Conservation (phyloP, 345 rosid genomes). For the Lagerstroemia speciosa region DNA sequence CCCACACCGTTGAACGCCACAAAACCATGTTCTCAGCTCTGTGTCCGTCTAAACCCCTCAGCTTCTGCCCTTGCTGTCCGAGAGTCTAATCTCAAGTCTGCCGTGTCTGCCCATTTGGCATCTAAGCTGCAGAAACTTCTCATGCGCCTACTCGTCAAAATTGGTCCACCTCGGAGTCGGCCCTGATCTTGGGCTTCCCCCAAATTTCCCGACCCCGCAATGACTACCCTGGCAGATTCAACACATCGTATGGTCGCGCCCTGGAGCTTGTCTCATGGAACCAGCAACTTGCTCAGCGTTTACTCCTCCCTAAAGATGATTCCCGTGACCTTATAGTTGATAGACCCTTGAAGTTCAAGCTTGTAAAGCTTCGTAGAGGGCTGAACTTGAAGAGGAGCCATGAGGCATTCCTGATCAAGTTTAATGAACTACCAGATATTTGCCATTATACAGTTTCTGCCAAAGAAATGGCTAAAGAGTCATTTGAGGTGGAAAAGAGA, state of each 20-base stretch:
- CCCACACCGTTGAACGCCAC: slow-evolving; percentile 72
- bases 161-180: slow-evolving; percentile 73
- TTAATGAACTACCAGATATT: slow-evolving; percentile 49
- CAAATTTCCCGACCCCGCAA: slow-evolving; percentile 80
- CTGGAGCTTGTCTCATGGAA: slow-evolving; percentile 84
- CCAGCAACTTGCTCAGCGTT: slow-evolving; percentile 39
- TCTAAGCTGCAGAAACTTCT: slow-evolving; percentile 75
- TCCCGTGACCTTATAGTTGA: slow-evolving; percentile 54
- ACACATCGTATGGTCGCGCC: slow-evolving; percentile 75
- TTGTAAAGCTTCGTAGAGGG: slow-evolving; percentile 64
- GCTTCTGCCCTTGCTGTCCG: slow-evolving; percentile 51
- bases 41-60: slow-evolving; percentile 69
- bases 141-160: slow-evolving; percentile 74
- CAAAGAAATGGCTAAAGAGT: slow-evolving; percentile 40
- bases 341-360: slow-evolving; percentile 78
- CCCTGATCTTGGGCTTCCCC: slow-evolving; percentile 85
- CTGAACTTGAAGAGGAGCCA: slow-evolving; percentile 62
- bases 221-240: slow-evolving; percentile 65
- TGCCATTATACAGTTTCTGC: slow-evolving; percentile 52
- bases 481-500: slow-evolving; percentile 73
- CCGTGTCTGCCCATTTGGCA: slow-evolving; percentile 49
- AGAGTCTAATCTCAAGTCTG: slow-evolving; percentile 47
- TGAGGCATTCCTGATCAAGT: slow-evolving; percentile 49
- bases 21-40: slow-evolving; percentile 45
- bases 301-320: slow-evolving; percentile 28